Base-by-base conservation (phyloP, 2,329 filamentous ascomycete genomes). In the Alternaria arborescens region DNA sequence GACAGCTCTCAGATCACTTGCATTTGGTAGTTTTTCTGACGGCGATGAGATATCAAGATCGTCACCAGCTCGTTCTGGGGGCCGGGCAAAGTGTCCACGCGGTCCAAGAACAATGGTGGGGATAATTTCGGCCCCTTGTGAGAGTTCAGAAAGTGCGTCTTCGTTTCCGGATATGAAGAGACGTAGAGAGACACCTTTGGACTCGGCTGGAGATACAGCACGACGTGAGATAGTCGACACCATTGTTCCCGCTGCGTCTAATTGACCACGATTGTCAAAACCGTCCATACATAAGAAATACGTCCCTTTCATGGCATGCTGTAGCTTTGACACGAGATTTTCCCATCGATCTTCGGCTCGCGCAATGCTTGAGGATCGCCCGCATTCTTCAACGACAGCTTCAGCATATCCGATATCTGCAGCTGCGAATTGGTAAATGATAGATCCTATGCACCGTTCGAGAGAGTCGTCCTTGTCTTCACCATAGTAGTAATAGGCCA, bases 401-500 rank as follows among this genome's bases (percentile, higher is more conserved):
- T 50, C 52, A 14, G 65, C 65, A 44, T 68, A 68, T 4, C 48
- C 57, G 1, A 46, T 10, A 30, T 68, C 47, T 14, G 50, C 42
- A 8, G 10, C 16, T 30, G 53, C 58, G n/a, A 68, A 57, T 2
- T 68, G 65, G 20, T 64, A 66, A 24, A 68, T 59, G 43, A 66
- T 62, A 8, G 63, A 66, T 6, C 61, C 64, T 24, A 68, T 20
- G 2, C 60, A 68, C 11, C 44, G 40, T 16, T 68, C 65, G 3
- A 68, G 54, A 12, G 63, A 60, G 2, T 64, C 55, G 18, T 64
- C 59, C 34, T 61, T 65, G 1, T 65, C 64, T 5, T 61, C 66
- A 5, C 61, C 42, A 24, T 59, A 68, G 34, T 68, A 68, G 50
- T 68, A 68, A 44, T 68, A 68, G 1, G 61, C 59, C 12, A 68